Evolutionary conservation across 2,329 filamentous ascomycete genomes (phyloP).

Genomic region (Plectosphaerella plurivora): DNA sequence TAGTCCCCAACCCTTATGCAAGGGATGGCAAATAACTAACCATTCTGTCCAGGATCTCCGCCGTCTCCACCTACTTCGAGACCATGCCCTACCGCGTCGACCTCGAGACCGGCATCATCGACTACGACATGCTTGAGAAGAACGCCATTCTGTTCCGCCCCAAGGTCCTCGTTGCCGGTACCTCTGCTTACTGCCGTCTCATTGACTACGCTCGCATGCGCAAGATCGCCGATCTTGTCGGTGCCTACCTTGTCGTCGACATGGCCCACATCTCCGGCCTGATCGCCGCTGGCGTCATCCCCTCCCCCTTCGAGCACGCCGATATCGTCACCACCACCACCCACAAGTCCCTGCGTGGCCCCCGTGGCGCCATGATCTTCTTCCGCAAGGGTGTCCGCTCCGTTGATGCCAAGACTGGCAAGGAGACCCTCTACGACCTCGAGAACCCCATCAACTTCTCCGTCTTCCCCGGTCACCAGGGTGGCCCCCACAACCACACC

Average conservation of each 20-base stretch:
- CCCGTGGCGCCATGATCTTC: constrained; percentile 99
- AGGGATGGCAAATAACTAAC: not conserved
- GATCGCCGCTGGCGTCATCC: constrained; percentile 87
- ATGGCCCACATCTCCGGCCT: constrained; percentile 99
- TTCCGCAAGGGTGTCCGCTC: constrained; percentile 95
- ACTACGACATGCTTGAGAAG: constrained; percentile 91
- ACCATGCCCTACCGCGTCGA: constrained; percentile 94
- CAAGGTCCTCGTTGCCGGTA: constrained; percentile 93
- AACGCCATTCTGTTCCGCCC: constrained; percentile 89
- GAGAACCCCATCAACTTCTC: constrained; percentile 98
- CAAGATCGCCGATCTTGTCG: constrained; percentile 88
- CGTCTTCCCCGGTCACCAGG: constrained; percentile 98
- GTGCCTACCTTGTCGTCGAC: constrained; percentile 92
- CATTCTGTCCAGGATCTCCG: constrained; percentile 65
- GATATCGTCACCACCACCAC: constrained; percentile 98
- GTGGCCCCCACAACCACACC: constrained; percentile 98
- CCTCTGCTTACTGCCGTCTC: constrained; percentile 94
- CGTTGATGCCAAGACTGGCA: constrained; percentile 84
- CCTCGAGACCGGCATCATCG: constrained; percentile 88
- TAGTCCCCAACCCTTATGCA: not conserved
- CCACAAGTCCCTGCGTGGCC: constrained; percentile 97
- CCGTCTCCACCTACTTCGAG: constrained; percentile 98
- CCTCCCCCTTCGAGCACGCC: constrained; percentile 85
- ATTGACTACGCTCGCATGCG: constrained; percentile 97
- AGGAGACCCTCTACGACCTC: constrained; percentile 86